These are phyloP conservation scores for Ophiocordyceps polyrhachis-furcata DNA, from an alignment of 2,329 filamentous ascomycete species.

Conservation along the genomic window DNA sequence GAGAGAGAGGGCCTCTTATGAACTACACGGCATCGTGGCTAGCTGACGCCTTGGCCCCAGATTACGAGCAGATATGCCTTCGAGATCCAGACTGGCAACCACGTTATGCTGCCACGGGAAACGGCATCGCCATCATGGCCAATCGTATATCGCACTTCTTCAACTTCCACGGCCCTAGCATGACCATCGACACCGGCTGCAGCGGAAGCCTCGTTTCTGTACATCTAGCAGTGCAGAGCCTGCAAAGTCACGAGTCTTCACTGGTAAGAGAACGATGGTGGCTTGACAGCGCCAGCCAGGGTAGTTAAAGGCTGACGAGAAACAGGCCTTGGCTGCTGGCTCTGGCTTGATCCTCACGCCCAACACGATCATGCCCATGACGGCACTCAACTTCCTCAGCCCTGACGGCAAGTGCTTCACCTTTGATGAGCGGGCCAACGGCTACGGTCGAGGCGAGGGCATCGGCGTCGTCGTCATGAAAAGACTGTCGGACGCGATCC, in stretches of 20 bases:
- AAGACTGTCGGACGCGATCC: constrained; percentile 34
- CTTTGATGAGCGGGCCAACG: constrained; percentile 39
- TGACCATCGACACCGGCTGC: constrained; percentile 41
- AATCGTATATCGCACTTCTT: constrained; percentile 38
- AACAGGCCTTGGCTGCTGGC: constrained; percentile 28
- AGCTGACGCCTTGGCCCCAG: constrained; percentile 9
- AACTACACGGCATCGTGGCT: neutral
- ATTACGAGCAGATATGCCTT: constrained; percentile 31
- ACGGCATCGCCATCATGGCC: constrained; percentile 31
- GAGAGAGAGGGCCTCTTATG: neutral
- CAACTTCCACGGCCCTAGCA: constrained; percentile 33
- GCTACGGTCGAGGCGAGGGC: constrained; percentile 47
- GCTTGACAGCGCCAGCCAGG: too few relatives aligned
- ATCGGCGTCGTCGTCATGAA: constrained; percentile 41
- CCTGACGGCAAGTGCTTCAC: constrained; percentile 31
- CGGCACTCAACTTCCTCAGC: constrained; percentile 32
- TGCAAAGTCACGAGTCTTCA: constrained; percentile 24
- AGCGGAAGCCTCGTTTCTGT: constrained; percentile 35
- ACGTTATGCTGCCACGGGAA: constrained; percentile 33
- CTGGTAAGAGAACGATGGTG: constrained; percentile 13
- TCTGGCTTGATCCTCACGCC: constrained; percentile 34
- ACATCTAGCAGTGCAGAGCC: constrained; percentile 30
- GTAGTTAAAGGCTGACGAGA: neutral
- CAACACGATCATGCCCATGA: constrained; percentile 37
- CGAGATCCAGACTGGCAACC: constrained; percentile 30